Percentiles rank a stretch among this genome's conserved stretches.
These are phyloP conservation scores for Pseudocercospora fijiensis DNA, from an alignment of 2,329 filamentous ascomycete genomes.

Conservation along the genomic window DNA sequence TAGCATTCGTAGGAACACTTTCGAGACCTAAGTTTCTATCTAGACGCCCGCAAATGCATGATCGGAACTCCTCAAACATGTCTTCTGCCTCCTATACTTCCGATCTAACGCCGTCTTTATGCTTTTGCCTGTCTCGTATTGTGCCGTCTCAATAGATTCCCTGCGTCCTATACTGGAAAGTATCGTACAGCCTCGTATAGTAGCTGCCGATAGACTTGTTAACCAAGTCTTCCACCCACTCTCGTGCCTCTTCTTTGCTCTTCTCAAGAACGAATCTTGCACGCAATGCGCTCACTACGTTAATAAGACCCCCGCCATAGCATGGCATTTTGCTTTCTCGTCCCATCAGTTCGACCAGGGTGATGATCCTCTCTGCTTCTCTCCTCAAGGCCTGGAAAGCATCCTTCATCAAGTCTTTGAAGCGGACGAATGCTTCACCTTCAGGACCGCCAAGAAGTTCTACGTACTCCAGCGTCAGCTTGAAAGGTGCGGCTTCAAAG, in stretches of 20 bases:
- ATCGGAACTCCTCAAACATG: background rate
- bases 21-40: background rate
- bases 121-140: slow-evolving; percentile 16
- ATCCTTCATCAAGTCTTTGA: slow-evolving; percentile 76
- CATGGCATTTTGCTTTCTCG: slow-evolving; percentile 81
- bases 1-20: no score
- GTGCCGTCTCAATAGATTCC: slow-evolving; percentile 67
- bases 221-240: slow-evolving; percentile 78
- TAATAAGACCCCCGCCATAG: slow-evolving; percentile 70
- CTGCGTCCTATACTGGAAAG: slow-evolving; percentile 81
- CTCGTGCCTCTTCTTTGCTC: slow-evolving; percentile 76
- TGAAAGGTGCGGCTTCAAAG: slow-evolving; percentile 84
- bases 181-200: slow-evolving; percentile 75
- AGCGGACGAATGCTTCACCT: slow-evolving; percentile 69
- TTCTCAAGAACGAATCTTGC: slow-evolving; percentile 79
- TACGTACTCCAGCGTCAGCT: slow-evolving; percentile 81
- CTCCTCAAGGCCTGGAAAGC: slow-evolving; percentile 78
- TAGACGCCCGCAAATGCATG: background rate
- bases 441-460: slow-evolving; percentile 75
- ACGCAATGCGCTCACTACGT: slow-evolving; percentile 67
- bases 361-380: slow-evolving; percentile 77
- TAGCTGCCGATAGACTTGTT: slow-evolving; percentile 82
- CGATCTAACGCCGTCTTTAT: background rate
- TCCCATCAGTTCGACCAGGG: slow-evolving; percentile 82
- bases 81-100: background rate